phyloP scores from a whole-genome alignment of 306 rosid species.

The Acacia confusa region DNA sequence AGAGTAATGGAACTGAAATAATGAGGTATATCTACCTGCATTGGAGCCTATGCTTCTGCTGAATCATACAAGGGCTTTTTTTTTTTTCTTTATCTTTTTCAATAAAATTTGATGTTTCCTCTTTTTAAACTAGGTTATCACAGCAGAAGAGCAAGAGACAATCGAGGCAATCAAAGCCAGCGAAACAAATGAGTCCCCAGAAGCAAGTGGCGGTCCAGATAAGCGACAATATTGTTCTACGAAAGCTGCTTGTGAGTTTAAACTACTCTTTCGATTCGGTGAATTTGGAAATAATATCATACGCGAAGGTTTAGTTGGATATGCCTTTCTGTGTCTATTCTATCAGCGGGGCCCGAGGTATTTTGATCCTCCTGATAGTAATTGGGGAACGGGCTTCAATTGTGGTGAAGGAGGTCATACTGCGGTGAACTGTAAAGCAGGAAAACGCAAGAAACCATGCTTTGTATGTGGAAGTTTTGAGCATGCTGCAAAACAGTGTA shows the following conservation, averaged over 20 bases:
- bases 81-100: not conserved
- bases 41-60: not conserved
- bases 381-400: conserved; percentile 87
- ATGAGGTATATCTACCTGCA: not conserved
- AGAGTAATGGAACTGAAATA: conserved; percentile 1
- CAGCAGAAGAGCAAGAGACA: conserved; percentile 39
- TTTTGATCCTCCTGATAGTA: conserved; percentile 84
- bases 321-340: conserved; percentile 42
- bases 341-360: conserved; percentile 96
- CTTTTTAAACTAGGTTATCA: conserved; percentile 35
- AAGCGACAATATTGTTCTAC: conserved; percentile 57
- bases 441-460: conserved; percentile 75
- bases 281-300: conserved; percentile 38
- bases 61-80: not conserved
- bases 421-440: conserved; percentile 69
- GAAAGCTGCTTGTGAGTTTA: conserved; percentile 89
- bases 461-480: conserved; percentile 88
- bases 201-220: conserved; percentile 40
- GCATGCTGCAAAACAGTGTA: conserved; percentile 72
- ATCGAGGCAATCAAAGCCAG: conserved; percentile 16
- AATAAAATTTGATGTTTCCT: not conserved
- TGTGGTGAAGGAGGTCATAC: conserved; percentile 94
- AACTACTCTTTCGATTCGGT: conserved; percentile 42
- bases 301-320: conserved; percentile 49
- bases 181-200: conserved; percentile 37